Evolutionary conservation across 1,284 basidiomycete genomes (phyloP), one percentile per base, ranked within the genome.

Genomic region (Cutaneotrichosporon sp.): DNA sequence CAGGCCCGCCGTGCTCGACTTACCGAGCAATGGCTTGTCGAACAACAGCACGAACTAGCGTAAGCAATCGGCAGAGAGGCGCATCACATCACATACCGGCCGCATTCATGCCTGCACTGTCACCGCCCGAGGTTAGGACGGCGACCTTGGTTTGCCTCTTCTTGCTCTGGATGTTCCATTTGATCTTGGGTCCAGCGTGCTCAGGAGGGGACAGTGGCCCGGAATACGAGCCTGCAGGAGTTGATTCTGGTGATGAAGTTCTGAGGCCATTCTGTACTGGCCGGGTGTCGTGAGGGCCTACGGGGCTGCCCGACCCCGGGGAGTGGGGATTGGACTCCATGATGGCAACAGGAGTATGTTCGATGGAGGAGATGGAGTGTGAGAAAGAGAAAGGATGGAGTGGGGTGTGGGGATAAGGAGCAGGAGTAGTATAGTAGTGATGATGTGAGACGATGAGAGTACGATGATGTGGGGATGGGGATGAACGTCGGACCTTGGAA

Each of bases 41-140:
- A 57, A 96, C 91, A 37, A 92, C 85, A 1, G 90, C 81, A 61
- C 92, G 87, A 46, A 96, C 91, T 75, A 54, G 19, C 9, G 52
- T 54, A 27, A 46, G 29, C 27, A 39, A 35, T n/a, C 9, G 25
- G 10, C n/a, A n/a, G 19, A 20, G 38, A 25, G 38, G 11, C 14
- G 4, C 14, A 59, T 5, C 10, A 9, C 10, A 12, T 16, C 11
- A 59, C 70, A 63, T 51, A 74, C 74, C 74, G 49, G 87, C 90
- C 31, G 92, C 90, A 72, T 96, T 96, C 91, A 94, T 92, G 64
- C 89, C 94, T 42, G 96, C 92, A 72, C 88, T 90, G 79, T 98
- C 94, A 65, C 96, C 94, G 54, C 94, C 96, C 0, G 88, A 91
- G 3, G 94, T 98, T 66, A 98, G 83, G 49, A 97, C 87, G 5